Conservation (phyloP, 2,329 filamentous ascomycete species). For the Fusarium metavorans region DNA sequence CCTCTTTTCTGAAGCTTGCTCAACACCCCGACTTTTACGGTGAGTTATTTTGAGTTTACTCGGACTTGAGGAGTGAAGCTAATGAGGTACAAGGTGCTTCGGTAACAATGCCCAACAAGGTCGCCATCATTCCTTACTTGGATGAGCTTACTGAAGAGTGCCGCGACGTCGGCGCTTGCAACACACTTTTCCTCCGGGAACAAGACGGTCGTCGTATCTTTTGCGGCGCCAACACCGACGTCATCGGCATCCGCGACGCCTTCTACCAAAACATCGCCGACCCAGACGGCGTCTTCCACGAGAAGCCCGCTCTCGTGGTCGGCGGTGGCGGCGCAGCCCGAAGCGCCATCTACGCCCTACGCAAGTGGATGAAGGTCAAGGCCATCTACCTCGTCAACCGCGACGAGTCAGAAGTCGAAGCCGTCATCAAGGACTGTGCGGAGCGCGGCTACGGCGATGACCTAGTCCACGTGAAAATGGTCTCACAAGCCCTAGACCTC, state of each 20-base stretch:
- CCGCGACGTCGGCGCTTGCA: slow-evolving; percentile 80
- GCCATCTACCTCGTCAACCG: slow-evolving; percentile 84
- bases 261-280: slow-evolving; percentile 69
- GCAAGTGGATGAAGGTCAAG: slow-evolving; percentile 75
- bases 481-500: slow-evolving; percentile 69
- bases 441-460: slow-evolving; percentile 69
- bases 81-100: slow-evolving; percentile 65
- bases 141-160: slow-evolving; percentile 81
- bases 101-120: slow-evolving; percentile 88
- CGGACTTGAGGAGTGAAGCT: neutral
- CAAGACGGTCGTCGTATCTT: slow-evolving; percentile 63
- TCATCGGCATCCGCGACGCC: slow-evolving; percentile 80
- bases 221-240: slow-evolving; percentile 85
- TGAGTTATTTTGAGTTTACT: slow-evolving; percentile 45
- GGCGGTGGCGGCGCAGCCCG: slow-evolving; percentile 85
- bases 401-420: slow-evolving; percentile 73
- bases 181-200: slow-evolving; percentile 78
- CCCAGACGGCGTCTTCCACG: slow-evolving; percentile 62
- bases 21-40: slow-evolving; percentile 72
- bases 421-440: slow-evolving; percentile 74
- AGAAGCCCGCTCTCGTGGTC: slow-evolving; percentile 76
- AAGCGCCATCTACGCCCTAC: slow-evolving; percentile 80
- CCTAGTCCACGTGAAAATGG: slow-evolving; percentile 71
- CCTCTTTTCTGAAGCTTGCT: slow-evolving; percentile 63
- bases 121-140: slow-evolving; percentile 78